Percentiles rank a stretch among this genome's conserved stretches.
phyloP scores from a whole-genome alignment of 2,329 filamentous ascomycete species.

The Gyromitra esculenta region DNA sequence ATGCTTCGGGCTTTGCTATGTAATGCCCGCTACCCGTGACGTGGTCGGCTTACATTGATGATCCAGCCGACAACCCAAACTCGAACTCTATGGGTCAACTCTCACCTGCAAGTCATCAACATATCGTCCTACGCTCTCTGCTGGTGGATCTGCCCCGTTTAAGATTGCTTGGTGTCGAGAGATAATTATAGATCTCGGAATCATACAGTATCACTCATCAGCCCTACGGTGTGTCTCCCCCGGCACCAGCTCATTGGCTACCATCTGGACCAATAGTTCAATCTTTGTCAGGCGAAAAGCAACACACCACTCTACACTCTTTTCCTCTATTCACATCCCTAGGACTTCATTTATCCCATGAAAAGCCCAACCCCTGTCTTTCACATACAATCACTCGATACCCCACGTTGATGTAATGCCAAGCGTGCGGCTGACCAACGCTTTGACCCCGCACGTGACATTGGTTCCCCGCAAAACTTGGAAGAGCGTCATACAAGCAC shows the following conservation, averaged over 20 bases:
- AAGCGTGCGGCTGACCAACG: constrained; percentile 36
- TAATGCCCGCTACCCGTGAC: neutral
- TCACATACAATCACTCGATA: constrained; percentile 42
- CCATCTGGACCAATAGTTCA: neutral
- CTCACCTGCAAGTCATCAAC: neutral
- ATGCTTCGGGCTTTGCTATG: neutral
- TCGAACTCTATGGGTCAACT: neutral
- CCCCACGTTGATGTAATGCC: constrained; percentile 39
- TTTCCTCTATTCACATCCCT: neutral
- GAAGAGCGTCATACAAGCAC: constrained; percentile 22
- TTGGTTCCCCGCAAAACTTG: constrained; percentile 39
- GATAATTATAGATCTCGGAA: neutral
- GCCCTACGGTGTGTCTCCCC: neutral
- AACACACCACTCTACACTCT: neutral
- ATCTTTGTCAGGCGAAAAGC: neutral
- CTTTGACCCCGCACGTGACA: constrained; percentile 35
- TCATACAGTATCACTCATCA: constrained; percentile 11
- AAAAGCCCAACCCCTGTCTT: neutral
- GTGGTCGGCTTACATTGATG: constrained; percentile 17
- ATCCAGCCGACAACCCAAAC: neutral
- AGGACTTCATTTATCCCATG: neutral
- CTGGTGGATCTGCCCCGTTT: neutral
- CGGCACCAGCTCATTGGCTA: neutral
- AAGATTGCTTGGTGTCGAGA: neutral
- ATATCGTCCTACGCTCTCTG: neutral